Conservation (phyloP, 2,329 filamentous ascomycete genomes). For the Malbranchea cinnamomea region DNA sequence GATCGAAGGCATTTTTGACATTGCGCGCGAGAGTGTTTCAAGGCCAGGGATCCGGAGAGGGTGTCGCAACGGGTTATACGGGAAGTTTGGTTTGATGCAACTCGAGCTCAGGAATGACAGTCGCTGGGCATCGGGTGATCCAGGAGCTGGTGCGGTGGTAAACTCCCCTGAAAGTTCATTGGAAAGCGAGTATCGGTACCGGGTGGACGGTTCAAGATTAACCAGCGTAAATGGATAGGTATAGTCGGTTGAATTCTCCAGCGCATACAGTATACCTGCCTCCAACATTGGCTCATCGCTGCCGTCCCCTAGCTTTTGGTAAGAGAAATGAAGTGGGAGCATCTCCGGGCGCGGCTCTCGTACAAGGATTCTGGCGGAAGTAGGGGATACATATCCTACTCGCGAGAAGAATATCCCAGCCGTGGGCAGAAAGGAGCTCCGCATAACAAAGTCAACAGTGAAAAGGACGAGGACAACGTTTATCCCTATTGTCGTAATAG, state of each 20-base stretch:
- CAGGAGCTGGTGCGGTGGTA: conserved; percentile 56
- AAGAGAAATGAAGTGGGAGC: conserved; percentile 61
- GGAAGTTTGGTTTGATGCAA: conserved; percentile 82
- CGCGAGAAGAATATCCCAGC: conserved; percentile 72
- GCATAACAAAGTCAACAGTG: conserved; percentile 63
- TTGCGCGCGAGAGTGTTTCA: conserved; percentile 54
- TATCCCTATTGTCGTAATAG: conserved; percentile 52
- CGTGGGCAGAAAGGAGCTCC: conserved; percentile 54
- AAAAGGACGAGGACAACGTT: conserved; percentile 57
- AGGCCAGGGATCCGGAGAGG: conserved; percentile 71
- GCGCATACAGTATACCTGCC: conserved; percentile 48
- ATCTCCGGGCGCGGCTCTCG: conserved; percentile 64
- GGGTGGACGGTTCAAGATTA: conserved; percentile 52
- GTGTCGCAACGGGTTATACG: conserved; percentile 74
- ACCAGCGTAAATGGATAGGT: conserved; percentile 56
- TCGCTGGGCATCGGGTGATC: conserved; percentile 47
- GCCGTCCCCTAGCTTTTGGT: conserved; percentile 25
- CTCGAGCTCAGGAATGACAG: conserved; percentile 89
- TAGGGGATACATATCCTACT: conserved; percentile 71
- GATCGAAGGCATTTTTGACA: conserved; percentile 51
- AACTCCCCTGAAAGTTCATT: conserved; percentile 80
- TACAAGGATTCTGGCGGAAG: conserved; percentile 64
- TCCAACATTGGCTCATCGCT: conserved; percentile 41
- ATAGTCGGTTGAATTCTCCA: conserved; percentile 68
- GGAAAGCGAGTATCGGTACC: conserved; percentile 72